Percentiles rank a stretch among this genome's conserved stretches.
These are phyloP conservation scores for Ceratocystis huliohia DNA, from an alignment of 2,329 filamentous ascomycete species.

Conservation along the genomic window DNA sequence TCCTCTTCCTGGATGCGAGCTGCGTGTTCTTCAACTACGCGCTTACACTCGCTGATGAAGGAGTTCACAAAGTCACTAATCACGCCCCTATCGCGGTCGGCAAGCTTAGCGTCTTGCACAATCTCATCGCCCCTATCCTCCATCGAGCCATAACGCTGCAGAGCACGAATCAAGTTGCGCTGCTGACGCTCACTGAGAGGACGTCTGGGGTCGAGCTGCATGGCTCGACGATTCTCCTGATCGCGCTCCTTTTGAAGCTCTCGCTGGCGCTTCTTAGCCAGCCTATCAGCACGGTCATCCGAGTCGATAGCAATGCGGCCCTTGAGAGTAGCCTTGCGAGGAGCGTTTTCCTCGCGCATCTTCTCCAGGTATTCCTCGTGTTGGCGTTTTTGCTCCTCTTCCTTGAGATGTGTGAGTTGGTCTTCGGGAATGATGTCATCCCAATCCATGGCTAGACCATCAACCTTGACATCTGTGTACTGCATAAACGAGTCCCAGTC, in stretches of 20 bases:
- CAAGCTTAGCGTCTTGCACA: conserved; percentile 71
- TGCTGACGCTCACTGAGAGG: conserved; percentile 86
- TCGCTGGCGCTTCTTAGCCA: conserved; percentile 52
- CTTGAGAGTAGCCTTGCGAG: conserved; percentile 57
- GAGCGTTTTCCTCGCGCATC: conserved; percentile 73
- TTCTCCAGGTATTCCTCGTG: conserved; percentile 72
- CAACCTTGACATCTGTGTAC: conserved; percentile 94
- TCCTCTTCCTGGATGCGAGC: conserved; percentile 67
- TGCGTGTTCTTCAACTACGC: conserved; percentile 53
- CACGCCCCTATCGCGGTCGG: conserved; percentile 68
- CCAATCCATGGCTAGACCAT: conserved; percentile 71
- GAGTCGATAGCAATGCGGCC: conserved; percentile 45
- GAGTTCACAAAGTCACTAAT: conserved; percentile 65
- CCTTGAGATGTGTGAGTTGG: conserved; percentile 77
- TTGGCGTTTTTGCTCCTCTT: conserved; percentile 71
- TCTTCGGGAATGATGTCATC: conserved; percentile 96
- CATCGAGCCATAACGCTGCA: conserved; percentile 80
- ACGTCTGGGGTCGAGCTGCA: conserved; percentile 72
- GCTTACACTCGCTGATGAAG: conserved; percentile 47
- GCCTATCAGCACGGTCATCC: conserved; percentile 50
- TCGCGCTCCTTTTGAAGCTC: conserved; percentile 59
- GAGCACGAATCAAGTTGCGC: conserved; percentile 78
- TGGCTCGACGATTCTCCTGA: conserved; percentile 59
- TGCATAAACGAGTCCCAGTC: conserved; percentile 91
- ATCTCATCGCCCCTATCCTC: conserved; percentile 81